Percentiles rank a stretch among this genome's conserved stretches.
phyloP scores from a whole-genome alignment of 495 filamentous ascomycete genomes.

The Hyaloscypha hepaticicola region DNA sequence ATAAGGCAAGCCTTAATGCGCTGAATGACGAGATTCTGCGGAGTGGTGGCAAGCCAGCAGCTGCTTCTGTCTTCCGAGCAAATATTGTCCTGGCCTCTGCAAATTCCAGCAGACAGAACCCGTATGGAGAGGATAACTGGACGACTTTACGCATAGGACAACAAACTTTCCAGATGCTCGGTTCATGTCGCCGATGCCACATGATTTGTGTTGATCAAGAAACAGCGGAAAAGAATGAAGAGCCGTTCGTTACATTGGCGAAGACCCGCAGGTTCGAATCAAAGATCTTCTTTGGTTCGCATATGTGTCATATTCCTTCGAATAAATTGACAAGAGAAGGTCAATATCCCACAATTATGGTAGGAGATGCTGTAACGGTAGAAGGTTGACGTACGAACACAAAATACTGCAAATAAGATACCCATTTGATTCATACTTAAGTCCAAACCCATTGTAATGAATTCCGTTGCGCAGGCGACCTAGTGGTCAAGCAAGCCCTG shows the following conservation, averaged over 20 bases:
- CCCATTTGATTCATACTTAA: neutral
- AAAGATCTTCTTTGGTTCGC: constrained; percentile 83
- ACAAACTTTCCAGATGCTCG: constrained; percentile 67
- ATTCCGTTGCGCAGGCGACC: neutral
- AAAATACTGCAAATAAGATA: neutral
- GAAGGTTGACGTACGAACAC: neutral
- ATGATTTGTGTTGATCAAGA: constrained; percentile 94
- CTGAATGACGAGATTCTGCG: constrained; percentile 69
- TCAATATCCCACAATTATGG: constrained; percentile 52
- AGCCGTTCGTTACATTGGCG: constrained; percentile 84
- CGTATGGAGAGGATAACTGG: constrained; percentile 59
- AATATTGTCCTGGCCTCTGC: constrained; percentile 69
- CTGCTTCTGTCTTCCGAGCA: constrained; percentile 73
- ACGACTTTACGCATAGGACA: constrained; percentile 47
- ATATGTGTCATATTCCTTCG: constrained; percentile 57
- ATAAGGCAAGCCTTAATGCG: constrained; percentile 70
- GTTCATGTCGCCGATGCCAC: constrained; percentile 82
- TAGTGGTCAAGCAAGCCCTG: neutral
- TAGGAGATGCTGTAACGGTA: constrained; percentile 54
- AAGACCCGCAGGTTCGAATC: constrained; percentile 81
- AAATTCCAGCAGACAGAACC: neutral
- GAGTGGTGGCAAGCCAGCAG: constrained; percentile 56
- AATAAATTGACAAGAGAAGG: constrained; percentile 30
- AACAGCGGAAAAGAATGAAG: constrained; percentile 72
- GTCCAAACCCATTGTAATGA: neutral